Percentiles rank a stretch among this genome's conserved stretches.
Conservation (phyloP, 2,329 filamentous ascomycete genomes). For the Cadophora luteo-olivacea region DNA sequence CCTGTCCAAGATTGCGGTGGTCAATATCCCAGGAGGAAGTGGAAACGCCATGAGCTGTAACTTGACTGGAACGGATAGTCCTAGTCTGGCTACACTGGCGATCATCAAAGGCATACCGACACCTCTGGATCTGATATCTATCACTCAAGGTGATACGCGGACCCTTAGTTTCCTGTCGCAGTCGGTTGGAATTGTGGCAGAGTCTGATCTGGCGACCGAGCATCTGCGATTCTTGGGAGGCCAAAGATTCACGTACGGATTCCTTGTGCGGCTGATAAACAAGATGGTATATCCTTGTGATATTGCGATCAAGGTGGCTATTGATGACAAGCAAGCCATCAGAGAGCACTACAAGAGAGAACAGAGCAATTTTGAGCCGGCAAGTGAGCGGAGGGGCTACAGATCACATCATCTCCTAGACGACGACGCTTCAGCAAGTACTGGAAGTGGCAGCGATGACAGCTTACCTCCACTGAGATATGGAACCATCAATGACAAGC, state of each 20-base stretch:
- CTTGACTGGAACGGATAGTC: slow-evolving; percentile 78
- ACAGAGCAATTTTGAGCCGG: slow-evolving; percentile 42
- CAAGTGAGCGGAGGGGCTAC: slow-evolving; percentile 41
- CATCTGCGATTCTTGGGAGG: slow-evolving; percentile 92
- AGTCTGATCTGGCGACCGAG: slow-evolving; percentile 89
- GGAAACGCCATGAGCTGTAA: slow-evolving; percentile 96
- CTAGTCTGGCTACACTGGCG: slow-evolving; percentile 78
- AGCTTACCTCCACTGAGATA: slow-evolving; percentile 78
- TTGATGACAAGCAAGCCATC: slow-evolving; percentile 76
- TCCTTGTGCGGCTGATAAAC: slow-evolving; percentile 76
- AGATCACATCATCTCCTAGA: slow-evolving; percentile 38
- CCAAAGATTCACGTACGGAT: slow-evolving; percentile 83
- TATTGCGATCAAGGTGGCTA: slow-evolving; percentile 82
- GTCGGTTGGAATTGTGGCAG: slow-evolving; percentile 86
- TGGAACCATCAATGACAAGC: slow-evolving; percentile 77
- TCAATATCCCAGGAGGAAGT: slow-evolving; percentile 88
- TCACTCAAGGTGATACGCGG: slow-evolving; percentile 80
- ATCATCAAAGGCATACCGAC: slow-evolving; percentile 89
- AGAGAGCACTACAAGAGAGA: slow-evolving; percentile 72
- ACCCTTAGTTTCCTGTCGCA: slow-evolving; percentile 91
- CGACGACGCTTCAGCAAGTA: slow-evolving; percentile 43
- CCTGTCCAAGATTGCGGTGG: slow-evolving; percentile 78
- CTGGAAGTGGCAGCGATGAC: slow-evolving; percentile 39
- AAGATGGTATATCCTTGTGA: slow-evolving; percentile 89
- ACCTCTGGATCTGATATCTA: slow-evolving; percentile 82